Evolutionary conservation across 2,329 filamentous ascomycete genomes (phyloP).

Genomic region (Cladosporium phlei): DNA sequence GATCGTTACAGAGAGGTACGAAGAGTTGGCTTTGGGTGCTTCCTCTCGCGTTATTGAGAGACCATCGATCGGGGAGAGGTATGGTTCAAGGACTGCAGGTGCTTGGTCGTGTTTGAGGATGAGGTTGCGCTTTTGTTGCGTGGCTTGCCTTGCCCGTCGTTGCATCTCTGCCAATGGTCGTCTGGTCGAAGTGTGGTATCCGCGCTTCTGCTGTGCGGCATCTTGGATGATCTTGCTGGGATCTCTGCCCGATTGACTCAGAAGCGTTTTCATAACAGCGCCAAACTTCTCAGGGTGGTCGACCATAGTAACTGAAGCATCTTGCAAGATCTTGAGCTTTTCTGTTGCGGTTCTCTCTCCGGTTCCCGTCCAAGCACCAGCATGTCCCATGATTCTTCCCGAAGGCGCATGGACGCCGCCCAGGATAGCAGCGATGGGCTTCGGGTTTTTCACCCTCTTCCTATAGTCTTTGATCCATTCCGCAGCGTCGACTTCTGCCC

Average conservation of each 20-base stretch:
- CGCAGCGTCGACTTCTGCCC: constrained; percentile 65
- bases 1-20: constrained; percentile 59
- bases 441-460: constrained; percentile 53
- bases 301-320: constrained; percentile 64
- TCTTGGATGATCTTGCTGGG: constrained; percentile 35
- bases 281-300: constrained; percentile 74
- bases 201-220: constrained; percentile 46
- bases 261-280: constrained; percentile 58
- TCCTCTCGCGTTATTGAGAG: constrained; percentile 23
- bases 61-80: constrained; percentile 26
- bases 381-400: constrained; percentile 71
- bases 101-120: constrained; percentile 25
- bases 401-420: constrained; percentile 61
- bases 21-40: constrained; percentile 27
- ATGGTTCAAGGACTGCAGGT: constrained; percentile 24
- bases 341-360: constrained; percentile 60
- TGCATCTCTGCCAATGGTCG: constrained; percentile 16
- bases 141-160: constrained; percentile 8
- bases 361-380: constrained; percentile 65
- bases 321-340: constrained; percentile 64
- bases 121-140: constrained; percentile 24
- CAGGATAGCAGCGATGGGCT: constrained; percentile 70
- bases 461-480: constrained; percentile 67
- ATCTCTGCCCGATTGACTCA: constrained; percentile 43
- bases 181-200: constrained; percentile 37